Base-by-base conservation (phyloP, 495 filamentous ascomycete species). In the Neurospora intermedia region DNA sequence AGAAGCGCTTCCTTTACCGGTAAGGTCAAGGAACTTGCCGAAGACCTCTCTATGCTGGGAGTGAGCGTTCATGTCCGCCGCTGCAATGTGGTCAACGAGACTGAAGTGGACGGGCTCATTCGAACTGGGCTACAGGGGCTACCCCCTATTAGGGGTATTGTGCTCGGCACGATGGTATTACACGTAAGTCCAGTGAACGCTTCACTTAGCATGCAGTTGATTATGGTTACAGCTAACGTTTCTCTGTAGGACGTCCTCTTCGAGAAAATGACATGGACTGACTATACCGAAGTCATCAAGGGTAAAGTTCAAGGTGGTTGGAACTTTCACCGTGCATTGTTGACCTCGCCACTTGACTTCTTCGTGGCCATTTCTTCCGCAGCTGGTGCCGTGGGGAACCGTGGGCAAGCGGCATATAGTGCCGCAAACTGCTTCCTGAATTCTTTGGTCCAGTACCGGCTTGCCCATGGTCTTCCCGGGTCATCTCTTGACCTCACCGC, bases 351-450 rank as follows among this genome's bases (percentile, higher is more conserved):
- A 9, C 84, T 92, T 1, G 91, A 92, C 77, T 93, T 93, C 83
- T 92, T 92, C 80, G 80, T 91, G 35, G 84, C 84, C 45, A 85
- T 91, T 43, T 90, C 88, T 6, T 92, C 91, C 5, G 82, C 89
- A 8, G 83, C 88, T 16, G 88, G 87, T 43, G 81, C 86, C 8
- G 82, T 91, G 41, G 91, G 91, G 2, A 88, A 86, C 78, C 78
- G 84, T 69, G 87, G 87, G 0, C 91, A 93, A 79, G 85, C 88
- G 4, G 88, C 88, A 9, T 92, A 92, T 77, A 85, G 88, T 20
- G 89, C 89, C 1, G 88, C 87, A 31, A 91, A 91, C 77, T 86
- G 86, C 69, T 91, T 88, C 80, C 82, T 90, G 7, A 87, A 89
- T 74, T 84, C 84, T 1, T 79, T 89, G 39, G 83, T 84, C 0